A percentile compares a stretch with the other conserved stretches of the same genome.
Conservation (phyloP, 148 eudicot genomes). For the Nyssa sinensis region DNA sequence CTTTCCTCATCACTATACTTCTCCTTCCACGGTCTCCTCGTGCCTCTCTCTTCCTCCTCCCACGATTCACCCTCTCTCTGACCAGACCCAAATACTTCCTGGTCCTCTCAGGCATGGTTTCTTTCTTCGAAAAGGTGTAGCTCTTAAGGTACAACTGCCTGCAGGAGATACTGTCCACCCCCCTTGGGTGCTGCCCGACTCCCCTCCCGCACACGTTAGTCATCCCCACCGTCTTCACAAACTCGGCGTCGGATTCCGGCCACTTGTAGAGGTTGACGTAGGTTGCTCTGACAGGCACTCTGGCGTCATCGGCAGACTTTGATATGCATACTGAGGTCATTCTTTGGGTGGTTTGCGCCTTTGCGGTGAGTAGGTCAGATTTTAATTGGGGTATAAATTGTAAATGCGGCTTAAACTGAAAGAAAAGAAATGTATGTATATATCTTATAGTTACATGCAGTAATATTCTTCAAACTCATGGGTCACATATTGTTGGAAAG, state of each 20-base stretch:
- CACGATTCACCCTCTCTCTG: slow-evolving; percentile 26
- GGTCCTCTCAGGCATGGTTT: slow-evolving; percentile 27
- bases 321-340: slow-evolving; percentile 62
- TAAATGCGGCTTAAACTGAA: no score
- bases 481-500: no score
- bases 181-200: slow-evolving; percentile 16
- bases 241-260: slow-evolving; percentile 51
- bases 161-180: slow-evolving; percentile 56
- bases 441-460: no score
- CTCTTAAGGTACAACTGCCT: slow-evolving; percentile 64
- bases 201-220: background rate
- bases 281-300: slow-evolving; percentile 31
- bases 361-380: background rate
- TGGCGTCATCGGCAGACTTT: slow-evolving; percentile 33
- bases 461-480: no score
- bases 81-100: slow-evolving; percentile 40
- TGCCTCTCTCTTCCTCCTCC: slow-evolving; percentile 1
- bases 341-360: background rate
- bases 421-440: slow-evolving; percentile 5
- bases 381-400: no score
- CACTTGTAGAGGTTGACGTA: slow-evolving; percentile 47
- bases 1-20: slow-evolving; percentile 10
- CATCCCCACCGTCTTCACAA: slow-evolving; percentile 27
- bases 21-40: background rate
- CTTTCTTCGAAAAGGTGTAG: slow-evolving; percentile 59